Conservation (phyloP, 441 rosid genomes). For the Gossypium lobatum region DNA sequence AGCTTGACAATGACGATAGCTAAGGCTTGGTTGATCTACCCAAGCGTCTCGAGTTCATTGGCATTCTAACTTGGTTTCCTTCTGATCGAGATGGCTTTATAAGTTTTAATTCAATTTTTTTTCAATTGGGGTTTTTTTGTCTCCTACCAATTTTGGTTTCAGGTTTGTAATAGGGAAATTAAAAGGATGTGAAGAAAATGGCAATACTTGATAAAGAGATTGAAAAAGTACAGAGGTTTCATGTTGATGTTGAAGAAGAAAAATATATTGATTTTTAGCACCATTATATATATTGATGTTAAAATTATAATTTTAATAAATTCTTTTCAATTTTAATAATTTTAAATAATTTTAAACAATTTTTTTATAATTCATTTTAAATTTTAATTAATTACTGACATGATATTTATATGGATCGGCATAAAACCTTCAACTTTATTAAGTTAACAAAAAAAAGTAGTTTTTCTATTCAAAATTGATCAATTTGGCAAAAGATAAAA, state of each 20-base stretch:
- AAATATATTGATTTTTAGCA: too few relatives aligned
- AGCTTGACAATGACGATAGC: constrained; percentile 25
- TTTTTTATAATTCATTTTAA: too few relatives aligned
- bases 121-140: not conserved
- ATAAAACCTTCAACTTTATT: too few relatives aligned
- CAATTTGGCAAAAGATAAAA: too few relatives aligned
- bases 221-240: constrained; percentile 47
- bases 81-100: constrained; percentile 52
- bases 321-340: too few relatives aligned
- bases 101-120: constrained; percentile 23
- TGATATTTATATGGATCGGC: too few relatives aligned
- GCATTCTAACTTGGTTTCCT: constrained; percentile 70
- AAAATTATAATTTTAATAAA: too few relatives aligned
- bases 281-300: too few relatives aligned
- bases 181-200: constrained; percentile 54
- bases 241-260: constrained; percentile 64
- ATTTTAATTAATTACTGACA: too few relatives aligned
- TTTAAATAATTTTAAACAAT: too few relatives aligned
- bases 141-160: constrained; percentile 63
- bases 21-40: constrained; percentile 39
- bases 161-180: constrained; percentile 65
- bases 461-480: too few relatives aligned
- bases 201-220: constrained; percentile 52
- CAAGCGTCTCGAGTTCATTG: constrained; percentile 57
- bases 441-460: too few relatives aligned